These are phyloP conservation scores for Pelargonium australe DNA, from an alignment of 441 rosid species.

Conservation along the genomic window DNA sequence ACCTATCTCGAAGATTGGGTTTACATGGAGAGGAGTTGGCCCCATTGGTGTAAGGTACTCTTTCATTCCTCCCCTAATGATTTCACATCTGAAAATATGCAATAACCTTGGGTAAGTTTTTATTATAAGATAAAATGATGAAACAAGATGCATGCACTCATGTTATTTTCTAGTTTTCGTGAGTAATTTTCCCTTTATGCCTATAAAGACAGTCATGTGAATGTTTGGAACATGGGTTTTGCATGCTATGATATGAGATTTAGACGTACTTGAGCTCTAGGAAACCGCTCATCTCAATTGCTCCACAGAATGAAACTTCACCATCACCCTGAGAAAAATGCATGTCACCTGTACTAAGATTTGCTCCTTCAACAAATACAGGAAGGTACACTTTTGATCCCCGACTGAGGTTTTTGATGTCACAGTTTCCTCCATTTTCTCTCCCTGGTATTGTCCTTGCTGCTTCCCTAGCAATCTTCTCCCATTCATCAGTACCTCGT, in stretches of 20 bases:
- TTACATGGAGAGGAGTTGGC: conserved; percentile 80
- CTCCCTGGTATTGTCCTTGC: conserved; percentile 90
- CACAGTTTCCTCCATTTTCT: conserved; percentile 95
- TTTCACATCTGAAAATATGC: conserved; percentile 49
- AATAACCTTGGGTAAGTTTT: neutral
- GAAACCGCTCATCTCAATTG: conserved; percentile 96
- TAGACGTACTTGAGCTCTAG: conserved; percentile 70
- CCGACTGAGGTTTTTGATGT: conserved; percentile 80
- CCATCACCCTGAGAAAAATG: conserved; percentile 98
- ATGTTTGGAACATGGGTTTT: too few species aligned
- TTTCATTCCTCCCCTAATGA: conserved; percentile 77
- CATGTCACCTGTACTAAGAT: conserved; percentile 90
- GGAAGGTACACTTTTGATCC: conserved; percentile 87
- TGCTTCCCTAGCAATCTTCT: conserved; percentile 60
- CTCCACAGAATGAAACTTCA: conserved; percentile 87
- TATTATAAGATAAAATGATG: neutral
- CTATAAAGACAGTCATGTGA: too few species aligned
- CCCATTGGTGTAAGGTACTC: conserved; percentile 99
- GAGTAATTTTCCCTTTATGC: too few species aligned
- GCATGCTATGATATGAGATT: neutral
- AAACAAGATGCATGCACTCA: too few species aligned
- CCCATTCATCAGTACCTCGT: conserved; percentile 67
- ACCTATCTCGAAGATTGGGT: conserved; percentile 84
- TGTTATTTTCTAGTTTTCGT: too few species aligned
- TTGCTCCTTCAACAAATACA: conserved; percentile 83